These are phyloP conservation scores for Pyropia haitanensis DNA, from an alignment of 23 red algal species.

Conservation along the genomic window DNA sequence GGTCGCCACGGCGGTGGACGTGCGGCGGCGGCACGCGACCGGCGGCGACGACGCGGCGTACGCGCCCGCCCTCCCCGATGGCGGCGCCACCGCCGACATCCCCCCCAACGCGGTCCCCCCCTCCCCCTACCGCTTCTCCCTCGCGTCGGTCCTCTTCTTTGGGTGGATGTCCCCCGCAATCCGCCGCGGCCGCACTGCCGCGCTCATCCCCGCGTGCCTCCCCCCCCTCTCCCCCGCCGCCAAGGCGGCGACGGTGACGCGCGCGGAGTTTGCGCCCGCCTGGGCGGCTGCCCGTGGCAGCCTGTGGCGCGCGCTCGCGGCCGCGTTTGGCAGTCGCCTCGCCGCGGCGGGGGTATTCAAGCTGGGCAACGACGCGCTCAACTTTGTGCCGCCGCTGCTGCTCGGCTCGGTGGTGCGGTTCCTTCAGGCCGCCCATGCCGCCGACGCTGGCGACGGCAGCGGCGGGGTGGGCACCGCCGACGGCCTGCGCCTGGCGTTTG, in stretches of 20 bases:
- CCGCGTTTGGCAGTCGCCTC: conserved; percentile 39
- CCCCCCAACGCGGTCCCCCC: conserved; percentile 9
- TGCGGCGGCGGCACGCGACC: too few relatives aligned
- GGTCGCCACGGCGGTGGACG: too few relatives aligned
- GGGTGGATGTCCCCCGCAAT: conserved; percentile 28
- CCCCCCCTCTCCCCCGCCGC: conserved; percentile 23
- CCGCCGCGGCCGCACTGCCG: conserved; percentile 20
- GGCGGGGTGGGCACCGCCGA: background rate
- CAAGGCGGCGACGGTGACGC: conserved; percentile 1
- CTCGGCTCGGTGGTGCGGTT: conserved; percentile 43
- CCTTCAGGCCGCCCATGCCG: conserved; percentile 24
- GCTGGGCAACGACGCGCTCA: conserved; percentile 40
- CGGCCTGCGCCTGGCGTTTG: conserved; percentile 29
- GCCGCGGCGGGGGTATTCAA: conserved; percentile 42
- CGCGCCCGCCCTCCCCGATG: too few relatives aligned
- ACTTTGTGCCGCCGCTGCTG: conserved; percentile 53
- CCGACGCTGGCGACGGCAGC: background rate
- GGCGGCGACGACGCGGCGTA: too few relatives aligned
- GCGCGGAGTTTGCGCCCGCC: conserved; percentile 8
- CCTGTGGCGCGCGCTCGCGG: conserved; percentile 29
- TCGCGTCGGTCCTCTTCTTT: conserved; percentile 30
- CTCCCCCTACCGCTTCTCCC: conserved; percentile 9
- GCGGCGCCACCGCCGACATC: too few relatives aligned
- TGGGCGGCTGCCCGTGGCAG: conserved; percentile 6
- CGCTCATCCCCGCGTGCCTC: conserved; percentile 21